Evolutionary conservation across 257 asterid genomes (phyloP), one percentile per base, ranked within the genome.

Genomic region (Fraxinus americana): DNA sequence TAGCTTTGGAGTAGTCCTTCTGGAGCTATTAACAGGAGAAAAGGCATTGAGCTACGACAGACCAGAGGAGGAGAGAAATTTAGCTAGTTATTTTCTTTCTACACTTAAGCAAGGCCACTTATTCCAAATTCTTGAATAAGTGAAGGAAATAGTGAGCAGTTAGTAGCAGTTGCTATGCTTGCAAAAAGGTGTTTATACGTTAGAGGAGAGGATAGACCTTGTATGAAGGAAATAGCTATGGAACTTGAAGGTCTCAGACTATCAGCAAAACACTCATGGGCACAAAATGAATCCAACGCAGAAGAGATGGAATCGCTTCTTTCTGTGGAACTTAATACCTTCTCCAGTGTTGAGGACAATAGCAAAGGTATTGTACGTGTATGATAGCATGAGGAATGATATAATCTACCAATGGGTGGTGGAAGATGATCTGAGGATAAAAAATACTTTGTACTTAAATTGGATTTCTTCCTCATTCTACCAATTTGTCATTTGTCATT

Each of bases 201-300:
- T 4, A 79, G 67, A 36, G 85, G 85, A 5, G 82, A 84, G 11
- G 82, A 79, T 17, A 79, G 83, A 36, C 88, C 88, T 10, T 75
- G 41, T 41, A 82, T 80, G 85, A 80, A 78, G 32, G 82, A 78
- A 75, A 72, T 82, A 19, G 83, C 78, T 0, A 35, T 41, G 61
- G 73, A 78, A 78, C 48, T 78, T 8, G 82, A 78, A 32, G 75
- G 71, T 10, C 61, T 66, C 7, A 78, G 70, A 34, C 34, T 17
- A n/a, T 71, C 72, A 25, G 71, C 17, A 10, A 59, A 50, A 35
- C 80, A 78, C 54, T 45, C 75, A 0, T 74, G 82, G 85, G 39
- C 67, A 3, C 45, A 45, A 73, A 38, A 1, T 12, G 80, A 78
- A 39, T 13, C 34, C 1, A 41, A 43, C 5, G 23, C 1, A 0